Conservation (phyloP, 225 moss, liverwort and hornwort species). For the Sphagnum tenellum region DNA sequence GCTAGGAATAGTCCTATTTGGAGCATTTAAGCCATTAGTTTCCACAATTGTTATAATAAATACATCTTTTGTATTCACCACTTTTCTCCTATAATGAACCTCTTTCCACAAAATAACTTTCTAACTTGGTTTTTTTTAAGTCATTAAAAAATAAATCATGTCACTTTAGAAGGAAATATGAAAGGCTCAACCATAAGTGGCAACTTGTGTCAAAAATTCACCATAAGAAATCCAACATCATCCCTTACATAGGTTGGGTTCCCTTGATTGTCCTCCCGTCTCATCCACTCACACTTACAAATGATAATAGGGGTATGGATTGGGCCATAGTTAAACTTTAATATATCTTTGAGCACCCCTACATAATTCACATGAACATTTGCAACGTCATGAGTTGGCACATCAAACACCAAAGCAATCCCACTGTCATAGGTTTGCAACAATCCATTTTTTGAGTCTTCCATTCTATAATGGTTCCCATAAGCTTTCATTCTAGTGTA, state of each 20-base stretch:
- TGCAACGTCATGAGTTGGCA: too few species aligned
- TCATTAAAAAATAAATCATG: background rate
- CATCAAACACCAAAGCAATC: too few species aligned
- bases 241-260: slow-evolving; percentile 1
- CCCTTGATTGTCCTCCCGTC: background rate
- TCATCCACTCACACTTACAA: background rate
- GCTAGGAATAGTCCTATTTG: too few species aligned
- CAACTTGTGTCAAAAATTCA: background rate
- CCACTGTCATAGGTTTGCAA: too few species aligned
- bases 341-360: background rate
- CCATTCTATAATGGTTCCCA: background rate
- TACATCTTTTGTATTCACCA: too few species aligned
- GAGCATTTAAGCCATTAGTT: too few species aligned
- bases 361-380: too few species aligned
- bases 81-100: too few species aligned
- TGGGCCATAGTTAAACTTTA: slow-evolving; percentile 1
- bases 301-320: background rate
- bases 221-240: background rate
- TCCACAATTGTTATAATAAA: too few species aligned
- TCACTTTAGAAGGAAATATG: background rate
- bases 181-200: background rate
- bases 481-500: background rate
- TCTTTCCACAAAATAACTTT: background rate
- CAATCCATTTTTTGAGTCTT: background rate
- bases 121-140: too few species aligned